phyloP scores from a whole-genome alignment of 371 early-diverging fungal species.

The Synchytrium microbalum region DNA sequence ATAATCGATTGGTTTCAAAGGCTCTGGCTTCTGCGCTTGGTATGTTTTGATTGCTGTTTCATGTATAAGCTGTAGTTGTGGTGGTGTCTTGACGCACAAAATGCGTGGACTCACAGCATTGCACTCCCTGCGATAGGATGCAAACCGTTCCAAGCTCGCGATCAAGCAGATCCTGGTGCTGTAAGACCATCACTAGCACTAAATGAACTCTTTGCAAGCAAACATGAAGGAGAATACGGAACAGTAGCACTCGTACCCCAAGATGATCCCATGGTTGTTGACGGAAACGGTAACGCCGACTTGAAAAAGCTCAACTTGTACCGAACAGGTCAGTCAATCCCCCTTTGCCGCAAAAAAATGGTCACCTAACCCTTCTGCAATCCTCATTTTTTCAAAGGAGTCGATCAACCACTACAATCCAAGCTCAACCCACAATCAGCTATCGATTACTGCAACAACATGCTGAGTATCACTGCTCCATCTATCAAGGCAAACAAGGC shows the following conservation, averaged over 20 bases:
- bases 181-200: constrained; percentile 17
- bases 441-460: constrained; percentile 24
- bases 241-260: constrained; percentile 27
- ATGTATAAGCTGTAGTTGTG: too few relatives aligned
- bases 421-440: too few relatives aligned
- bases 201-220: constrained; percentile 25
- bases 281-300: constrained; percentile 14
- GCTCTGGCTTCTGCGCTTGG: constrained; percentile 22
- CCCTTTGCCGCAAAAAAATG: constrained; percentile 9
- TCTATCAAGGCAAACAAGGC: constrained; percentile 18
- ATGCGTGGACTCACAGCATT: too few relatives aligned
- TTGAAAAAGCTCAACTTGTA: constrained; percentile 22
- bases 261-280: constrained; percentile 28
- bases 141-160: constrained; percentile 18
- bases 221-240: constrained; percentile 14
- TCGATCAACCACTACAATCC: too few relatives aligned
- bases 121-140: too few relatives aligned
- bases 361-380: too few relatives aligned
- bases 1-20: constrained; percentile 22
- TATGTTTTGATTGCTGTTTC: too few relatives aligned
- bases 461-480: constrained; percentile 13
- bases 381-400: too few relatives aligned
- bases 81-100: too few relatives aligned
- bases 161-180: constrained; percentile 23
- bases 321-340: constrained; percentile 20